Evolutionary conservation across 768 basidiomycete species (phyloP).

Genomic region (Neoboletus brunneissimus): DNA sequence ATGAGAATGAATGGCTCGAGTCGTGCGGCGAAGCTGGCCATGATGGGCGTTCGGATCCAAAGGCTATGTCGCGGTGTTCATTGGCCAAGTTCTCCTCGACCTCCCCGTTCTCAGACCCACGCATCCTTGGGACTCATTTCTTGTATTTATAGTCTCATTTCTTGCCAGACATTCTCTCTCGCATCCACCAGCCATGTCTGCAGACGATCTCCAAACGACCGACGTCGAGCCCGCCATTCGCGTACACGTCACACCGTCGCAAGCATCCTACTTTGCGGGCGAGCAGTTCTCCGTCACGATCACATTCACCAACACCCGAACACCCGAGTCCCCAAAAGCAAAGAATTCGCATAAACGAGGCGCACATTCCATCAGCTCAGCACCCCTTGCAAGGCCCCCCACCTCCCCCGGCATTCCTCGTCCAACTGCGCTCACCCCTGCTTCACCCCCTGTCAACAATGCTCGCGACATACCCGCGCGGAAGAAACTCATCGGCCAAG

Average conservation of each 20-base stretch:
- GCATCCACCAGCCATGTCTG: conserved; percentile 13
- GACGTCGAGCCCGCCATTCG: conserved; percentile 52
- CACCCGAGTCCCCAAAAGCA: conserved; percentile 40
- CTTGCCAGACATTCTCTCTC: neutral
- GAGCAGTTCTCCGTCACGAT: conserved; percentile 83
- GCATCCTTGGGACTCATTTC: neutral
- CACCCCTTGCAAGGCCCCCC: conserved; percentile 75
- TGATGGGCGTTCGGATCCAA: conserved; percentile 21
- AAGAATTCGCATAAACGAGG: conserved; percentile 59
- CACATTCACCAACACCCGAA: conserved; percentile 80
- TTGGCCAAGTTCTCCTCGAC: neutral
- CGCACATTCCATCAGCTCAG: conserved; percentile 80
- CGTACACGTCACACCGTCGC: conserved; percentile 72
- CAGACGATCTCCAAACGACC: conserved; percentile 9
- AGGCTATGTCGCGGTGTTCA: no score
- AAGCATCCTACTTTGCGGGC: conserved; percentile 91
- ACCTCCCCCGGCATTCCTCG: conserved; percentile 71
- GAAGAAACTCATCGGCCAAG: conserved; percentile 57
- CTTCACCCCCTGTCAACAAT: conserved; percentile 18
- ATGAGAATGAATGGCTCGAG: conserved; percentile 91
- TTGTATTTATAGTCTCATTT: neutral
- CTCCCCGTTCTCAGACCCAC: neutral
- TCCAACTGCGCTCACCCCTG: conserved; percentile 32
- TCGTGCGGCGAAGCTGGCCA: conserved; percentile 58
- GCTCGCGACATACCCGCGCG: conserved; percentile 37